Evolutionary conservation across 257 asterid species (phyloP).

Genomic region (Petrea volubilis): DNA sequence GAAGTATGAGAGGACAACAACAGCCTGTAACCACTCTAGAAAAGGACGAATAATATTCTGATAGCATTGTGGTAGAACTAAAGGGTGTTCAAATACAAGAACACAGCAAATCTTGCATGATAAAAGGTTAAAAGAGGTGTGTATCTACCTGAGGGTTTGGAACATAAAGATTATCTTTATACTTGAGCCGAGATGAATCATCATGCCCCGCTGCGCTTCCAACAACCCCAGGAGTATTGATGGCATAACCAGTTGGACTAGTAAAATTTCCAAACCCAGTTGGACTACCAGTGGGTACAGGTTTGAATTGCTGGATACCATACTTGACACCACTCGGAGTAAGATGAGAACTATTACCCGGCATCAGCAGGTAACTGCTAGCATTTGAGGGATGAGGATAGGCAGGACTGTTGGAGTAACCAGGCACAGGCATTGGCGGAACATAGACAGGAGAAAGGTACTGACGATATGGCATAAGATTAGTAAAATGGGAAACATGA

Average conservation of each 20-base stretch:
- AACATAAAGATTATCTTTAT: slow-evolving; percentile 74
- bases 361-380: slow-evolving; percentile 78
- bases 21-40: background rate
- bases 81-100: background rate
- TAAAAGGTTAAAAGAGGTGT: background rate
- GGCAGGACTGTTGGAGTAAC: slow-evolving; percentile 81
- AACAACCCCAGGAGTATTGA: slow-evolving; percentile 76
- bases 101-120: background rate
- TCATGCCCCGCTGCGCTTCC: slow-evolving; percentile 79
- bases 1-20: background rate
- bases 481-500: slow-evolving; percentile 76
- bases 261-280: slow-evolving; percentile 81
- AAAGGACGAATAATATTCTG: background rate
- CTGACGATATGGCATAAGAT: slow-evolving; percentile 92
- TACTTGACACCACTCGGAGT: slow-evolving; percentile 69
- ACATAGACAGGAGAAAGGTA: slow-evolving; percentile 75
- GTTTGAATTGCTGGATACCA: slow-evolving; percentile 88
- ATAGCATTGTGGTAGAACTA: background rate
- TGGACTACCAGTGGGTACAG: slow-evolving; percentile 68
- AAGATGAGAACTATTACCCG: slow-evolving; percentile 80
- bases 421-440: slow-evolving; percentile 87
- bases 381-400: slow-evolving; percentile 96
- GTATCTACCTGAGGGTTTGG: slow-evolving; percentile 84
- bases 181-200: slow-evolving; percentile 85
- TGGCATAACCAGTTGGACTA: slow-evolving; percentile 78